These are phyloP conservation scores for Trichoderma guizhouense DNA, from an alignment of 2,329 filamentous ascomycete genomes.

Conservation along the genomic window DNA sequence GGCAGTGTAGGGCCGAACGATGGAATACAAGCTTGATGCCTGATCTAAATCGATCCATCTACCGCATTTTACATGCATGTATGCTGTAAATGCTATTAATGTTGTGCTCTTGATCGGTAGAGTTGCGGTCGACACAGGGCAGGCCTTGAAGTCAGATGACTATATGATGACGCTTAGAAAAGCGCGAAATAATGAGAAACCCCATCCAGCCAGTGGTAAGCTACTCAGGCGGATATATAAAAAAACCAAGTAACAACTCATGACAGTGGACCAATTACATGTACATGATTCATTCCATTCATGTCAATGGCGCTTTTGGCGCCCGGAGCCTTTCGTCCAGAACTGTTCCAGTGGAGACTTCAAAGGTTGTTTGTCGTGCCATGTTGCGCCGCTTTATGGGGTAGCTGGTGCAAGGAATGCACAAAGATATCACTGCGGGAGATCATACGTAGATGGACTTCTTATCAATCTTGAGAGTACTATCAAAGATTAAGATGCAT, in stretches of 20 bases:
- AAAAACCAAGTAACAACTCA: neutral
- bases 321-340: neutral
- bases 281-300: neutral
- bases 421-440: neutral
- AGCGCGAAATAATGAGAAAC: neutral
- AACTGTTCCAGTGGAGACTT: neutral
- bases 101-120: neutral
- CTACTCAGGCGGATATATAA: neutral
- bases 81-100: neutral
- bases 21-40: neutral
- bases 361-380: neutral
- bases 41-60: neutral
- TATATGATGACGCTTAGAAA: neutral
- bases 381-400: neutral
- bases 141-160: neutral
- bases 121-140: neutral
- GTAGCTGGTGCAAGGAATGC: neutral
- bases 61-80: neutral
- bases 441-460: neutral
- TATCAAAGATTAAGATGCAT: neutral
- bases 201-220: neutral
- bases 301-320: neutral
- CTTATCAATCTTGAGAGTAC: neutral
- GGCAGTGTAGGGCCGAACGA: neutral
- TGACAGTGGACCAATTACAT: neutral